Evolutionary conservation across 129 eudicot genomes (phyloP).

Genomic region (Ambrosia artemisiifolia): DNA sequence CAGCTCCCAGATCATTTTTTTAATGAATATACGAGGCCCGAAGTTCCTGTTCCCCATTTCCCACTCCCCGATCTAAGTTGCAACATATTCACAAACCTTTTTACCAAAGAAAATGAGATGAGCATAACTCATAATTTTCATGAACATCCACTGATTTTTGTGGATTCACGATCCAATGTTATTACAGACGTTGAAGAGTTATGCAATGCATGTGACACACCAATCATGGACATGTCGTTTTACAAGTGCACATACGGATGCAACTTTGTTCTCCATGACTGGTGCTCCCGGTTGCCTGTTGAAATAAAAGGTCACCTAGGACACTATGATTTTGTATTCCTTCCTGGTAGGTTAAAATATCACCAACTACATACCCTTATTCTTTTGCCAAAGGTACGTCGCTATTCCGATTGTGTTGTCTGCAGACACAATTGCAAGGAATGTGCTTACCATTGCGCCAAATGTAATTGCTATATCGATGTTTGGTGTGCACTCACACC

Average conservation of each 20-base stretch:
- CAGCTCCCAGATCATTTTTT: too few species aligned
- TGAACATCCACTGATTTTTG: conserved; percentile 10
- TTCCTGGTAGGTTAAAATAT: too few species aligned
- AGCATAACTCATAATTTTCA: neutral
- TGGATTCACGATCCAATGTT: neutral
- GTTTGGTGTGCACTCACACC: conserved; percentile 13
- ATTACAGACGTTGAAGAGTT: neutral
- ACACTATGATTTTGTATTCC: too few species aligned
- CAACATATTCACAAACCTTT: neutral
- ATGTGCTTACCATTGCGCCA: neutral
- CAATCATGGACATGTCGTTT: neutral
- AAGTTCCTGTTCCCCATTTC: neutral
- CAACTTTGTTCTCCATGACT: conserved; percentile 3
- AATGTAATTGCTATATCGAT: neutral
- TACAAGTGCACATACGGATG: neutral
- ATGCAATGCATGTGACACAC: conserved; percentile 11
- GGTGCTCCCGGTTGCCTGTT: neutral
- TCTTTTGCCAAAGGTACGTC: neutral
- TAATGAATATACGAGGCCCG: neutral
- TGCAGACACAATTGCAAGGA: neutral
- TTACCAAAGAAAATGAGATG: neutral
- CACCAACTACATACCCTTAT: conserved; percentile 13
- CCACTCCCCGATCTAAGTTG: neutral
- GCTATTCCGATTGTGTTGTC: neutral
- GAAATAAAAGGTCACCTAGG: neutral